Conservation (phyloP, 306 rosid species). For the Nissolia schottii region DNA sequence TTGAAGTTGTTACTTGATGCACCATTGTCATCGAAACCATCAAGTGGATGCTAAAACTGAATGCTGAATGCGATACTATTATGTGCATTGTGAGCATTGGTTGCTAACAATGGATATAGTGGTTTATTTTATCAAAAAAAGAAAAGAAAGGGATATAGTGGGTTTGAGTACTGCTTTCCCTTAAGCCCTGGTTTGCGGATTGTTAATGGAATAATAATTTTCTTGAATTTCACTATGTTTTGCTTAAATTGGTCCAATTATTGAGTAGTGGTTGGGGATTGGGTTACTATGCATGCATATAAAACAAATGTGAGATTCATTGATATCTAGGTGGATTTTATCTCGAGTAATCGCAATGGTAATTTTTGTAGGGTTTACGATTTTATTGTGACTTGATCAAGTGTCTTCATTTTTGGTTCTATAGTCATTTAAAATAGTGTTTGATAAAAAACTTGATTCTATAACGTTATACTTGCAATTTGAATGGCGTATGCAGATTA, state of each 20-base stretch:
- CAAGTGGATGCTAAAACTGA: not conserved
- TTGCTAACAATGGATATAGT: too few species aligned
- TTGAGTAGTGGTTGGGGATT: slow-evolving; percentile 3
- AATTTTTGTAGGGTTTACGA: not conserved
- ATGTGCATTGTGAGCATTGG: not conserved
- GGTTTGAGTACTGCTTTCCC: not conserved
- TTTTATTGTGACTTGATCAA: not conserved
- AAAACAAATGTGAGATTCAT: not conserved
- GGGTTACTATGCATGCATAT: not conserved
- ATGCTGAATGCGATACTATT: not conserved
- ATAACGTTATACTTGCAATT: not conserved
- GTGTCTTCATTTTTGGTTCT: not conserved
- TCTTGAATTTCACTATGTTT: not conserved
- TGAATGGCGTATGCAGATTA: slow-evolving; percentile 52
- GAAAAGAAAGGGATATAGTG: too few species aligned
- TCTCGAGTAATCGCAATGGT: not conserved
- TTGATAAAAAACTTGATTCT: not conserved
- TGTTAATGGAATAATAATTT: not conserved
- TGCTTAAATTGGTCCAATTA: not conserved
- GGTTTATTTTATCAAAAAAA: too few species aligned
- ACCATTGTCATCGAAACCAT: not conserved
- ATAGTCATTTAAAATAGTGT: not conserved
- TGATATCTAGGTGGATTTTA: not conserved
- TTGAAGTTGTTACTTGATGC: not conserved
- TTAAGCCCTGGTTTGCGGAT: not conserved